phyloP scores from a whole-genome alignment of 805 yeast species.

The Pichia rugopelliculosa region DNA sequence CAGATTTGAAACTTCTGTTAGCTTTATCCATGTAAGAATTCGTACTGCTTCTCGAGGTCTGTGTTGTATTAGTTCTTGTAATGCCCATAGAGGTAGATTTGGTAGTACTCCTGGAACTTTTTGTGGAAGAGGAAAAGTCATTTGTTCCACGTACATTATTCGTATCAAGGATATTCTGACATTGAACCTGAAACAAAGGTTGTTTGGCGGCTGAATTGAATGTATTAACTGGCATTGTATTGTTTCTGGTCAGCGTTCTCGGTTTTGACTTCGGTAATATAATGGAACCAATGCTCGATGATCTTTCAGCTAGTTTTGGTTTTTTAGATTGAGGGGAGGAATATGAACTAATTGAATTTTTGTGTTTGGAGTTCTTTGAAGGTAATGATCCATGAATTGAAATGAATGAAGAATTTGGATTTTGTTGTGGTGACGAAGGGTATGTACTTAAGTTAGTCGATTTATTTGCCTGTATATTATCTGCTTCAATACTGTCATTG shows the following conservation, averaged over 20 bases:
- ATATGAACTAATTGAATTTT: too few relatives aligned
- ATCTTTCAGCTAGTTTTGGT: not conserved
- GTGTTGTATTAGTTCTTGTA: not conserved
- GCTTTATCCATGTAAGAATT: not conserved
- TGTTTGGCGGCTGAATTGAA: not conserved
- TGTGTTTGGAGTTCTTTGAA: too few relatives aligned
- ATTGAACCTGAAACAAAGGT: not conserved
- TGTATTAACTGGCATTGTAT: not conserved
- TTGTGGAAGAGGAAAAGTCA: not conserved
- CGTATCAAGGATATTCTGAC: not conserved
- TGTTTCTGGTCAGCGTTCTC: not conserved
- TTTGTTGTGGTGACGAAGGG: slow-evolving; percentile 3
- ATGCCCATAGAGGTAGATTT: not conserved
- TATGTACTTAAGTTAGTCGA: not conserved
- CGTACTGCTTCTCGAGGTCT: not conserved
- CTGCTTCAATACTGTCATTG: not conserved
- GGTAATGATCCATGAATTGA: not conserved
- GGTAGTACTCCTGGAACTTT: not conserved
- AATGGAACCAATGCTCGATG: slow-evolving; percentile 1
- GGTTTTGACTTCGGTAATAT: not conserved
- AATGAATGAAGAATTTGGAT: not conserved
- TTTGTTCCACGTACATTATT: not conserved
- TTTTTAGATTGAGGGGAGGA: not conserved
- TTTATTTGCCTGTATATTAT: not conserved
- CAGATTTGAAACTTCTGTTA: not conserved